A percentile compares a stretch with the other conserved stretches of the same genome.
These are phyloP conservation scores for Coemansia reversa DNA, from an alignment of 192 early-diverging fungal genomes.

Conservation along the genomic window DNA sequence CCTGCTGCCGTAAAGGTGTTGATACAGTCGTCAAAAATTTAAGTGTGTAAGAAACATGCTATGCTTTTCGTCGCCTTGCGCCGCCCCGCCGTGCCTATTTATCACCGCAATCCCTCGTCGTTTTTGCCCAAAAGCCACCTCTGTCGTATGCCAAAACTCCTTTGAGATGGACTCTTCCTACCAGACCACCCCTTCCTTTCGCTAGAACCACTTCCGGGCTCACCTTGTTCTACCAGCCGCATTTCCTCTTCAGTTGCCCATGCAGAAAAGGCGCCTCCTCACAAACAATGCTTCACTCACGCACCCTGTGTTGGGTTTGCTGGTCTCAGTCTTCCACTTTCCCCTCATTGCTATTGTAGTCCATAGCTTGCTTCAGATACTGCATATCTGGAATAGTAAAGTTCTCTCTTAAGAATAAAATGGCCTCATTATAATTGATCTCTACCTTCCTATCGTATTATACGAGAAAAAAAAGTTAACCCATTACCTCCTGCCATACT, in stretches of 20 bases:
- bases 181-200: too few relatives aligned
- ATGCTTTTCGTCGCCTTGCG: too few relatives aligned
- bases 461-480: background rate
- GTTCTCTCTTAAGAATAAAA: background rate
- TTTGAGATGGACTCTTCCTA: too few relatives aligned
- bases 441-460: background rate
- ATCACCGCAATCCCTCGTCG: too few relatives aligned
- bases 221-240: too few relatives aligned
- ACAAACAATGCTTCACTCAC: background rate
- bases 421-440: background rate
- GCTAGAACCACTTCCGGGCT: too few relatives aligned
- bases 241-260: background rate
- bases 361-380: background rate
- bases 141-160: too few relatives aligned
- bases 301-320: background rate
- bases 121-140: too few relatives aligned
- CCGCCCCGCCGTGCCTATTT: too few relatives aligned
- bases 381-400: background rate
- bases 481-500: background rate
- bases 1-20: background rate
- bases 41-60: too few relatives aligned
- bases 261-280: background rate
- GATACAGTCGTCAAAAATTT: background rate
- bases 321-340: constrained; percentile 1
- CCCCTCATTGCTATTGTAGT: background rate